A percentile compares a stretch with the other conserved stretches of the same genome.
Evolutionary conservation across 176 grass and related monocot species (phyloP).

Genomic region (Hordeum marinum): DNA sequence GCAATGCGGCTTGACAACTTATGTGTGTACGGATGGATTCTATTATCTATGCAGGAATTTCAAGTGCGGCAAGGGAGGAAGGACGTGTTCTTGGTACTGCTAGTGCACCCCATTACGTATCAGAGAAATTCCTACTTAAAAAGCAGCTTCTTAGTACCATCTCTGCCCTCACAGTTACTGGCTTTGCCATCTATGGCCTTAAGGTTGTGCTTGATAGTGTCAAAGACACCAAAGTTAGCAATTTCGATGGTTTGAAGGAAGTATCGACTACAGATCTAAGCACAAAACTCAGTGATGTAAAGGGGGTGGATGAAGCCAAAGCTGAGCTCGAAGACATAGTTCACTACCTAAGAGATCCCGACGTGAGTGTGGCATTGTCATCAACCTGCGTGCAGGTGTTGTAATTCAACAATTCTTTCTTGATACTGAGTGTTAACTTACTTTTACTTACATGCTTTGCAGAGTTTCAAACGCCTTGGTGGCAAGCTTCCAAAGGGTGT

Average conservation of each 20-base stretch:
- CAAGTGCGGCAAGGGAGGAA: constrained; percentile 42
- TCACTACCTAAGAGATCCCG: constrained; percentile 79
- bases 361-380: constrained; percentile 34
- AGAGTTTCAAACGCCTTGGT: constrained; percentile 86
- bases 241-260: constrained; percentile 57
- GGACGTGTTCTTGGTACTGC: constrained; percentile 69
- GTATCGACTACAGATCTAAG: constrained; percentile 47
- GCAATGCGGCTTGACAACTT: neutral
- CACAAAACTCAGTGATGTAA: constrained; percentile 86
- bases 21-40: neutral
- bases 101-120: constrained; percentile 62
- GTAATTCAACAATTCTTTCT: neutral
- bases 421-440: neutral
- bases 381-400: neutral
- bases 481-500: constrained; percentile 97
- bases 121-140: constrained; percentile 63
- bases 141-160: constrained; percentile 82
- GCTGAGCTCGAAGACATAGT: constrained; percentile 93
- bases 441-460: constrained; percentile 17
- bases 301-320: constrained; percentile 90
- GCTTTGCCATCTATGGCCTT: constrained; percentile 72
- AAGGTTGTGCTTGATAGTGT: constrained; percentile 11
- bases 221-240: neutral
- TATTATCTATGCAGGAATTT: constrained; percentile 44
- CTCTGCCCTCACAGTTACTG: constrained; percentile 62